Conservation (phyloP, 352 stramenopile genomes). For the Phytopythium boreale region DNA sequence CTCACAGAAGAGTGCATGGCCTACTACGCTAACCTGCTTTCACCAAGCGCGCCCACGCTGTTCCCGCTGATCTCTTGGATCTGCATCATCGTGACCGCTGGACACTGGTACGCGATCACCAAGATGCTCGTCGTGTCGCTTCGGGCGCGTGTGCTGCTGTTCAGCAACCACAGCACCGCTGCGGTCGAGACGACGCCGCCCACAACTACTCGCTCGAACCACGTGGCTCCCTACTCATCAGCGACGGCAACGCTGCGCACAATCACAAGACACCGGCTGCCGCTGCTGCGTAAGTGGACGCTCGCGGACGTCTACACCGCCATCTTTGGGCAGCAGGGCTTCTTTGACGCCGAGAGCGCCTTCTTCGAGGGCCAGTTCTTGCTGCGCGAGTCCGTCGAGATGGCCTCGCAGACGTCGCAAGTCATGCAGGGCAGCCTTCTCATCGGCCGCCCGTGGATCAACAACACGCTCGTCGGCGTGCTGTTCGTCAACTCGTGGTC, state of each 20-base stretch:
- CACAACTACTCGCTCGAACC: neutral
- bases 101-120: constrained; percentile 11
- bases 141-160: neutral
- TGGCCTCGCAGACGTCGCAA: constrained; percentile 29
- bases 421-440: constrained; percentile 27
- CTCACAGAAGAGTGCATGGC: constrained; percentile 6
- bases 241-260: neutral
- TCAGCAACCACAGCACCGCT: neutral
- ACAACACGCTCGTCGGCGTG: constrained; percentile 27
- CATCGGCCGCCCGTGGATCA: constrained; percentile 31
- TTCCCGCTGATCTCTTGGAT: constrained; percentile 6
- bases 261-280: neutral
- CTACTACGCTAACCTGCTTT: constrained; percentile 15
- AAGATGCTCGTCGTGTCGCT: constrained; percentile 7
- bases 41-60: neutral
- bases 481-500: constrained; percentile 30
- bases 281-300: neutral
- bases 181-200: neutral
- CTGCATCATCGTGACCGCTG: neutral
- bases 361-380: constrained; percentile 29
- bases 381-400: constrained; percentile 26
- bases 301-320: neutral
- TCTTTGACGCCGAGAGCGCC: constrained; percentile 37
- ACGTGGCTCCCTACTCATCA: neutral
- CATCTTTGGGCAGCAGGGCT: constrained; percentile 3